These are phyloP conservation scores for Carex cristatella DNA, from an alignment of 176 grass and related monocot genomes.

Conservation along the genomic window DNA sequence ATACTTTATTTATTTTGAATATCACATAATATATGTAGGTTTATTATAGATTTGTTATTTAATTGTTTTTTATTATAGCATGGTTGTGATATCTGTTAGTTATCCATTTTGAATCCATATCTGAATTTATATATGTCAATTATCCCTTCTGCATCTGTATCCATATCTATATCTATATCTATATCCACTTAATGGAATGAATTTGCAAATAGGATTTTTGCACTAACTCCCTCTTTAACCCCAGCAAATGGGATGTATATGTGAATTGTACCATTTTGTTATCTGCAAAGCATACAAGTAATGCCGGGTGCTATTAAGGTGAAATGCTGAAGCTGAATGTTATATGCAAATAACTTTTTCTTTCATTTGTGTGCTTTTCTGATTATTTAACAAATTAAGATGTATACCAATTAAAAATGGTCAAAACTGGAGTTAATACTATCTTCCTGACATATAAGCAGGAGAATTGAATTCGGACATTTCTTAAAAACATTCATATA, in stretches of 20 bases:
- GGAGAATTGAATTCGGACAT: neutral
- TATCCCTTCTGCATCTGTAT: neutral
- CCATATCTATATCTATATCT: neutral
- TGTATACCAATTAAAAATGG: neutral
- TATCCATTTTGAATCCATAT: neutral
- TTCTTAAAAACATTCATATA: neutral
- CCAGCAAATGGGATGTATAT: neutral
- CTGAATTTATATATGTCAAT: neutral
- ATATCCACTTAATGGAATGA: neutral
- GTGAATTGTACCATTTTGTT: neutral
- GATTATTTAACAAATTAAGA: neutral
- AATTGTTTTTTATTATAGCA: neutral
- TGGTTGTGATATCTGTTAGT: neutral
- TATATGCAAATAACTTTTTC: neutral
- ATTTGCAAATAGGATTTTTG: neutral
- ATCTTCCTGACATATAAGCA: neutral
- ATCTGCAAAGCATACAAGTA: neutral
- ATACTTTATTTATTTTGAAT: neutral
- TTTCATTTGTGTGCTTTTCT: neutral
- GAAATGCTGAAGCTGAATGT: neutral
- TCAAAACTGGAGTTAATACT: neutral
- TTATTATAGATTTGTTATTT: too few species aligned
- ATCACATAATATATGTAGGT: neutral
- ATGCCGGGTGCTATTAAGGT: neutral
- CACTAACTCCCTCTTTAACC: neutral